Percentiles rank a stretch among this genome's conserved stretches.
These are phyloP conservation scores for Xylona heveae DNA, from an alignment of 495 filamentous ascomycete genomes.

Conservation along the genomic window DNA sequence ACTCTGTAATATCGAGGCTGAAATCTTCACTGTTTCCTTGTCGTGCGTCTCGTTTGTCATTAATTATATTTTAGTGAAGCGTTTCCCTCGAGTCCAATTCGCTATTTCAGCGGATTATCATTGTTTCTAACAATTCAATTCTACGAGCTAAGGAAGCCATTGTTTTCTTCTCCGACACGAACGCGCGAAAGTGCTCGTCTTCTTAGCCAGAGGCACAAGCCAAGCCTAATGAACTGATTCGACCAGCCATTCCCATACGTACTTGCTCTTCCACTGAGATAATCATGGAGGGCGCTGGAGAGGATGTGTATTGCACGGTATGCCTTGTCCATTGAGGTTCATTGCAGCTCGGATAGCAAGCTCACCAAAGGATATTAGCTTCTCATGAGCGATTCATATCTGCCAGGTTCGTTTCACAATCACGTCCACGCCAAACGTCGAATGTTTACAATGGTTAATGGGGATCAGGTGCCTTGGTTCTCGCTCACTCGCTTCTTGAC, in stretches of 20 bases:
- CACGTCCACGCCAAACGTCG: conserved; percentile 5
- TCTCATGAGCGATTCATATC: conserved; percentile 71
- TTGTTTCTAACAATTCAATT: too few species aligned
- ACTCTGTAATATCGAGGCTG: too few species aligned
- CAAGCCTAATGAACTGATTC: conserved; percentile 8
- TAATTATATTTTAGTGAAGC: too few species aligned
- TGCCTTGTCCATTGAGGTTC: conserved; percentile 3
- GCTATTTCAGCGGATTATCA: too few species aligned
- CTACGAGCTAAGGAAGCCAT: too few species aligned
- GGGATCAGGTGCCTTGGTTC: conserved; percentile 59
- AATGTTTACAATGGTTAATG: neutral
- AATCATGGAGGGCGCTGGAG: conserved; percentile 14
- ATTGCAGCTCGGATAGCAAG: conserved; percentile 1
- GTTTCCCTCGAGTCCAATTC: too few species aligned
- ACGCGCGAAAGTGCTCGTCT: too few species aligned
- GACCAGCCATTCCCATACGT: conserved; percentile 3
- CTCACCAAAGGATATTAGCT: conserved; percentile 32
- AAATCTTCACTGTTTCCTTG: too few species aligned
- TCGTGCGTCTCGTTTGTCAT: too few species aligned
- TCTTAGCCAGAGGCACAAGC: too few species aligned
- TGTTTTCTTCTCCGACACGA: too few species aligned
- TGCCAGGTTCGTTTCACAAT: conserved; percentile 44
- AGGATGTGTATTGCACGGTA: conserved; percentile 40
- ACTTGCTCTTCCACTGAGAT: too few species aligned
- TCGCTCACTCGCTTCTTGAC: conserved; percentile 90